phyloP scores from a whole-genome alignment of 169 alveolate species.

The Plasmodium malariae region DNA sequence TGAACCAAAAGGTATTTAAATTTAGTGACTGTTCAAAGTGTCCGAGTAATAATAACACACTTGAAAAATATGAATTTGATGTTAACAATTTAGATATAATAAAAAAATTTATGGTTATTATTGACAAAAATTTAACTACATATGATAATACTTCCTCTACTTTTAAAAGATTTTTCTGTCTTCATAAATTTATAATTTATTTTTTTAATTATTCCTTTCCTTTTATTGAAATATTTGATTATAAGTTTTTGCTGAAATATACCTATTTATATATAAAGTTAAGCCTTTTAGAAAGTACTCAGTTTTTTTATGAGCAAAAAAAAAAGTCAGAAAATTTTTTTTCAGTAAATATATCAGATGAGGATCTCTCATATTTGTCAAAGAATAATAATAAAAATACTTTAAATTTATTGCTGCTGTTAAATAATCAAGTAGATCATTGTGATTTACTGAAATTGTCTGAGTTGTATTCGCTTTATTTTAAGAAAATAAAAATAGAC shows the following conservation, averaged over 20 bases:
- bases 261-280: slow-evolving; percentile 47
- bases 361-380: slow-evolving; percentile 36
- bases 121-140: slow-evolving; percentile 49
- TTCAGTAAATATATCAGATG: slow-evolving; percentile 52
- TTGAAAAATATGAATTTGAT: slow-evolving; percentile 29
- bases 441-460: slow-evolving; percentile 8
- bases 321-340: slow-evolving; percentile 30
- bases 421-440: neutral
- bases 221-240: slow-evolving; percentile 49
- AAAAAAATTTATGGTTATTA: slow-evolving; percentile 54
- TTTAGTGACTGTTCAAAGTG: neutral
- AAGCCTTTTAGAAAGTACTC: slow-evolving; percentile 17
- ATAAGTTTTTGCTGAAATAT: slow-evolving; percentile 23
- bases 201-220: slow-evolving; percentile 67
- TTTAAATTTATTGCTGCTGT: neutral
- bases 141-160: slow-evolving; percentile 46
- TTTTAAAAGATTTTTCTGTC: slow-evolving; percentile 52
- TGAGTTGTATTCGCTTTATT: slow-evolving; percentile 20
- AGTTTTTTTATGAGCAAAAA: slow-evolving; percentile 29
- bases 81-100: slow-evolving; percentile 36
- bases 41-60: neutral
- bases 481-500: slow-evolving; percentile 38
- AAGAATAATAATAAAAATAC: slow-evolving; percentile 34
- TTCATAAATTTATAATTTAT: slow-evolving; percentile 58
- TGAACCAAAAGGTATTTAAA: neutral